Conservation (phyloP, 305 asterid species). For the Caryopteris hybrid region DNA sequence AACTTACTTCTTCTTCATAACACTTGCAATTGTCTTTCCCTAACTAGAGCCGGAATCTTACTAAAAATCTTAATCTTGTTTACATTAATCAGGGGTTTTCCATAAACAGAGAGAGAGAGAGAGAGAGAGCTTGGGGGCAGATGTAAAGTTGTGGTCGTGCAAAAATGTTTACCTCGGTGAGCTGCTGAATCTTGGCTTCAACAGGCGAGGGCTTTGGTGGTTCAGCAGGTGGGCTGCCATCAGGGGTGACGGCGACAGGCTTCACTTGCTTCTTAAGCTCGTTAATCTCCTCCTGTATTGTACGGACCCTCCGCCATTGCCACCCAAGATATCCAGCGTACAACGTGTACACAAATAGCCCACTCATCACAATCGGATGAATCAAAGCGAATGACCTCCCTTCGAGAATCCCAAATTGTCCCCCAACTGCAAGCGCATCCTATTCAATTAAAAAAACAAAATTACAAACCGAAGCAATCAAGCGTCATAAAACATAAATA, state of each 20-base stretch:
- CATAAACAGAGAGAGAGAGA: background rate
- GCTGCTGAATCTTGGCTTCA: slow-evolving; percentile 72
- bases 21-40: background rate
- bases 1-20: background rate
- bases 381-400: slow-evolving; percentile 72
- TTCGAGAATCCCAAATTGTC: slow-evolving; percentile 81
- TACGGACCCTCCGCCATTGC: slow-evolving; percentile 95
- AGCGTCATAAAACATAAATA: too few species aligned
- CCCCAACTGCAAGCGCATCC: slow-evolving; percentile 81
- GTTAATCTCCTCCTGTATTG: slow-evolving; percentile 62
- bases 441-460: background rate
- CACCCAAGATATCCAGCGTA: slow-evolving; percentile 94
- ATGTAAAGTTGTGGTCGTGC: background rate
- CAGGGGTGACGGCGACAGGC: slow-evolving; percentile 67
- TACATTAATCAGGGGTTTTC: background rate
- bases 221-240: slow-evolving; percentile 38
- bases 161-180: slow-evolving; percentile 50
- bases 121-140: background rate
- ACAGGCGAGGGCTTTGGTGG: slow-evolving; percentile 60
- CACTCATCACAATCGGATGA: slow-evolving; percentile 74
- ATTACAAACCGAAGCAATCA: background rate
- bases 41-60: background rate
- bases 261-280: slow-evolving; percentile 73
- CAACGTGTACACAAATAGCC: slow-evolving; percentile 63
- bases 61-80: background rate